Percentiles rank a stretch among this genome's conserved stretches.
Evolutionary conservation across 2,329 filamentous ascomycete species (phyloP).

Genomic region (Aureobasidium zeae): DNA sequence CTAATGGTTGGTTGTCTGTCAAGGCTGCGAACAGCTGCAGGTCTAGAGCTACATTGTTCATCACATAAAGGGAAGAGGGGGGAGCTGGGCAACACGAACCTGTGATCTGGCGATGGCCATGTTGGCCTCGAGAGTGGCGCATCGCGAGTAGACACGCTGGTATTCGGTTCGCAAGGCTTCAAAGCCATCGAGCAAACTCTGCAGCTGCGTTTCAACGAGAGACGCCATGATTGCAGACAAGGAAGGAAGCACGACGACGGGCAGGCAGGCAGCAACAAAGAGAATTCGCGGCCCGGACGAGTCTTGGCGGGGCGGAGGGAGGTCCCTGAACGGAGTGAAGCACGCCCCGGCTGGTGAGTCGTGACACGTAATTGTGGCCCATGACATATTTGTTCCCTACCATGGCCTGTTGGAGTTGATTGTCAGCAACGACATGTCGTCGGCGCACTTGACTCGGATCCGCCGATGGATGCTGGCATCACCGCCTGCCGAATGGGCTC

Average conservation of each 20-base stretch:
- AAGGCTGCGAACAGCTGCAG: conserved; percentile 39
- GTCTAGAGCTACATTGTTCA: conserved; percentile 45
- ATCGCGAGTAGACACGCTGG: conserved; percentile 35
- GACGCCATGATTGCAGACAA: conserved; percentile 10
- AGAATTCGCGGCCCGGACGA: conserved; percentile 5
- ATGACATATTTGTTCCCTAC: too few species aligned
- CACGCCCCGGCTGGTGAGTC: too few species aligned
- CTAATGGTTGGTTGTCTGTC: conserved; percentile 35
- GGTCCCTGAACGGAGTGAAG: too few species aligned
- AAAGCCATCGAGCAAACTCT: conserved; percentile 38
- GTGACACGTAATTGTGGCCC: too few species aligned
- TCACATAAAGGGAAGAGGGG: conserved; percentile 27
- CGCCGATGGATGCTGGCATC: conserved; percentile 75
- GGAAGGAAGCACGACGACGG: background rate
- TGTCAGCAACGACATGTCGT: conserved; percentile 20
- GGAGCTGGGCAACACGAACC: conserved; percentile 29
- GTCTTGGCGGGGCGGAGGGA: too few species aligned
- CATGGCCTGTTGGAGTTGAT: too few species aligned
- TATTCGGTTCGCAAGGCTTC: conserved; percentile 40
- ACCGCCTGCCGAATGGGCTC: conserved; percentile 83
- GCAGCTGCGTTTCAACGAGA: conserved; percentile 24
- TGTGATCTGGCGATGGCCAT: conserved; percentile 41
- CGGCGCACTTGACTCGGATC: conserved; percentile 50
- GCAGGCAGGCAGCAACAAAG: conserved; percentile 8
- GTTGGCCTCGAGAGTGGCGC: conserved; percentile 39